A percentile compares a stretch with the other conserved stretches of the same genome.
Evolutionary conservation across 2,329 filamentous ascomycete genomes (phyloP).

Genomic region (Diaporthe ampelina): DNA sequence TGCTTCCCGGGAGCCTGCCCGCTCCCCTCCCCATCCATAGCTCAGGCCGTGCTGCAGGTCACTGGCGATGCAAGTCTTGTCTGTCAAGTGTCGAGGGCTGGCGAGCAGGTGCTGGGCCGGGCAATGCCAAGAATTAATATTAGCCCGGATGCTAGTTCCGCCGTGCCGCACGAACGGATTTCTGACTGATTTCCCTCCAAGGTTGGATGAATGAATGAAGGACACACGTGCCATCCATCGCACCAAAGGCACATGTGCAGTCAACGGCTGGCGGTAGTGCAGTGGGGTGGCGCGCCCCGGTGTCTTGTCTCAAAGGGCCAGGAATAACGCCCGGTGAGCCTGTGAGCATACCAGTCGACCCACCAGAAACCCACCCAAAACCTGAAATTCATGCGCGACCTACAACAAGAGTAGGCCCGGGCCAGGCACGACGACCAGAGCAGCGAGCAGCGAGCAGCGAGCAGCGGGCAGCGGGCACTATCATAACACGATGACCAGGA

Average conservation of each 20-base stretch:
- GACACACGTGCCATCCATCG: neutral
- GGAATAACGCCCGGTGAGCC: conserved; percentile 28
- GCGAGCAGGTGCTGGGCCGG: conserved; percentile 7
- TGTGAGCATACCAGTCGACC: neutral
- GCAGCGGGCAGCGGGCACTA: neutral
- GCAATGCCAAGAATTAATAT: conserved; percentile 17
- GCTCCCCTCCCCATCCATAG: neutral
- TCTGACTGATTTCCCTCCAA: neutral
- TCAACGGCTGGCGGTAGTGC: conserved; percentile 1
- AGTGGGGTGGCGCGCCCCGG: conserved; percentile 3
- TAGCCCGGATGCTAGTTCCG: conserved; percentile 17
- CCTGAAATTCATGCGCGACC: conserved; percentile 32
- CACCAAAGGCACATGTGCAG: conserved; percentile 8
- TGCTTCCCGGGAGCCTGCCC: neutral
- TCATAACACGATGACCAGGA: conserved; percentile 12
- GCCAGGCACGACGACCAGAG: neutral
- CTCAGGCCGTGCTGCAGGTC: no score
- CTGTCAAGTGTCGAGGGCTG: neutral
- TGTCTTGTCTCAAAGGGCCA: conserved; percentile 17
- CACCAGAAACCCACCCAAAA: conserved; percentile 1
- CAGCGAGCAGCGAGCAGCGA: neutral
- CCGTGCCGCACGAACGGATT: conserved; percentile 3
- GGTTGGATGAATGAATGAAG: neutral
- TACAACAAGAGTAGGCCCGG: conserved; percentile 9
- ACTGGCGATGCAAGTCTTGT: neutral